Percentiles rank a stretch among this genome's conserved stretches.
phyloP scores from a whole-genome alignment of 768 basidiomycete genomes.

The Mycena metata region DNA sequence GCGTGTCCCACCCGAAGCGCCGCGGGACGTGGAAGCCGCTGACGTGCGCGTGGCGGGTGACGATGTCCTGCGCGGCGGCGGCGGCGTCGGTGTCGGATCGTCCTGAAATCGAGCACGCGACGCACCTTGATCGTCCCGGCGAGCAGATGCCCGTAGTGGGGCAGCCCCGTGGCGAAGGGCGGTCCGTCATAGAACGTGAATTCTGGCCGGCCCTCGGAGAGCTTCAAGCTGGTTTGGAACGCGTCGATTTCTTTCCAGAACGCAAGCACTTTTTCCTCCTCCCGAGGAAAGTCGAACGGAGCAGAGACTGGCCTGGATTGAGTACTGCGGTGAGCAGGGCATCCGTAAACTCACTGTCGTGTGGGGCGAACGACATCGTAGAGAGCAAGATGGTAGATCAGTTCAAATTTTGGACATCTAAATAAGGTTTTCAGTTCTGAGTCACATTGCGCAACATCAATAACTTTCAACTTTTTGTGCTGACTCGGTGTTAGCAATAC shows the following conservation, averaged over 20 bases:
- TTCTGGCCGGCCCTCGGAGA: conserved; percentile 90
- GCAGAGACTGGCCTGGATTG: conserved; percentile 68
- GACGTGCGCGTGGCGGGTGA: conserved; percentile 94
- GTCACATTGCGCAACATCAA: conserved; percentile 13
- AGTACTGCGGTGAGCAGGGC: conserved; percentile 29
- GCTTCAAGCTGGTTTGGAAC: conserved; percentile 93
- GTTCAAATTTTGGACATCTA: conserved; percentile 1
- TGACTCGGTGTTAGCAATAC: conserved; percentile 19
- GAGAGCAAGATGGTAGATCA: conserved; percentile 22
- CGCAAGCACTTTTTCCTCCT: conserved; percentile 89
- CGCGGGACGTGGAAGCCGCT: conserved; percentile 94
- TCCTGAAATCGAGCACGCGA: conserved; percentile 28
- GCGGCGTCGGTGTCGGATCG: conserved; percentile 14
- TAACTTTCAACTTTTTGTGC: neutral
- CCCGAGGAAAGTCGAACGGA: conserved; percentile 86
- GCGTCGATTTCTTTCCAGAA: conserved; percentile 99
- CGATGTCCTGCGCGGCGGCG: conserved; percentile 82
- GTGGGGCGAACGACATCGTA: conserved; percentile 75
- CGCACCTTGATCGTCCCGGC: conserved; percentile 93
- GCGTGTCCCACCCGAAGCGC: conserved; percentile 99
- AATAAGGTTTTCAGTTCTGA: conserved; percentile 25
- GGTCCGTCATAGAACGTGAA: conserved; percentile 98
- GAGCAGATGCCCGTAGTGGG: conserved; percentile 95
- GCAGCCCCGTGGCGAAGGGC: conserved; percentile 96
- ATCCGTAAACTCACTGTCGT: conserved; percentile 71